Conservation (phyloP, 2,329 filamentous ascomycete species). For the Zopfia rhizophila region DNA sequence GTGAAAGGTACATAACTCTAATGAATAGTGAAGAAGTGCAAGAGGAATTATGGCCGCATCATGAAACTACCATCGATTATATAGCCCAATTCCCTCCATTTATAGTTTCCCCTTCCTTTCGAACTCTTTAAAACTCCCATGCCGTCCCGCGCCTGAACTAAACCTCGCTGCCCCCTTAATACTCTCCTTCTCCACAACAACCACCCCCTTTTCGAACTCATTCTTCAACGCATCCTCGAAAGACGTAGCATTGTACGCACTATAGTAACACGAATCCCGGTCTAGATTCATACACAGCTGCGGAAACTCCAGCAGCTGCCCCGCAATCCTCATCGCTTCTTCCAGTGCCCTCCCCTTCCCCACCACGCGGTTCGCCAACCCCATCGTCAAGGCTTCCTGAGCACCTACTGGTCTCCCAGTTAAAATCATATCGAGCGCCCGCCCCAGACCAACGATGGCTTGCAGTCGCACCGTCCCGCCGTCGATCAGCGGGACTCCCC, state of each 20-base stretch:
- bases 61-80: too few species aligned
- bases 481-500: constrained; percentile 63
- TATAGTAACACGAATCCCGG: constrained; percentile 61
- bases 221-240: constrained; percentile 62
- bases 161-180: constrained; percentile 55
- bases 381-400: constrained; percentile 62
- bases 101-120: too few species aligned
- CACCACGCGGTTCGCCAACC: constrained; percentile 65
- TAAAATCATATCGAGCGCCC: constrained; percentile 67
- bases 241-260: constrained; percentile 59
- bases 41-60: too few species aligned
- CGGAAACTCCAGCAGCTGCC: constrained; percentile 61
- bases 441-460: constrained; percentile 62
- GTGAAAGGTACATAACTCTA: too few species aligned
- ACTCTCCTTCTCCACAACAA: constrained; percentile 57
- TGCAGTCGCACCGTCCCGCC: constrained; percentile 65
- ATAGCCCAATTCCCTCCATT: too few species aligned
- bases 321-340: constrained; percentile 61
- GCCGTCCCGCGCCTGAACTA: constrained; percentile 52
- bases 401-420: constrained; percentile 63
- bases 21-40: too few species aligned
- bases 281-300: constrained; percentile 65
- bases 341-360: constrained; percentile 61
- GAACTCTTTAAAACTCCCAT: constrained; percentile 49
- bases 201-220: constrained; percentile 59